Conservation (phyloP, 768 basidiomycete species). For the Chalciporus sphaerocephalus region DNA sequence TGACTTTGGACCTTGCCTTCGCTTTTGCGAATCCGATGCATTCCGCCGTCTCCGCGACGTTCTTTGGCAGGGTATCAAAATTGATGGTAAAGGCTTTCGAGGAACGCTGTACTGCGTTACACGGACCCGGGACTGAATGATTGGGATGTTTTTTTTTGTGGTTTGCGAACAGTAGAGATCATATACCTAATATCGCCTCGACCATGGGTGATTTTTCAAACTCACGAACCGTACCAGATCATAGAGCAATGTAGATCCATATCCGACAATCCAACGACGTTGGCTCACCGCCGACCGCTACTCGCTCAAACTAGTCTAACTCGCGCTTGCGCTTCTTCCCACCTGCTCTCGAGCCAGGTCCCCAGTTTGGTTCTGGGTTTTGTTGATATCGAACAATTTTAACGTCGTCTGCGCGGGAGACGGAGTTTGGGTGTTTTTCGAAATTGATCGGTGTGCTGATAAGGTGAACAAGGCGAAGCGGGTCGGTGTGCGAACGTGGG, state of each 20-base stretch:
- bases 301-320: background rate
- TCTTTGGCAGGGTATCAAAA: conserved; percentile 82
- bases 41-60: conserved; percentile 73
- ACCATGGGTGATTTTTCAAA: no score
- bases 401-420: conserved; percentile 55
- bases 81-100: conserved; percentile 94
- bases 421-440: conserved; percentile 61
- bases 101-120: conserved; percentile 69
- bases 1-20: conserved; percentile 81
- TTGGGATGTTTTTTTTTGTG: background rate
- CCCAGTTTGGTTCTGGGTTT: conserved; percentile 92
- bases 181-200: no score
- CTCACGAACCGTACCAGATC: no score
- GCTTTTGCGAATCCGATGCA: conserved; percentile 86
- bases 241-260: no score
- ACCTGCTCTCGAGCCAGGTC: conserved; percentile 68
- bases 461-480: background rate
- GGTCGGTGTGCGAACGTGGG: background rate
- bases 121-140: conserved; percentile 45
- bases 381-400: conserved; percentile 87
- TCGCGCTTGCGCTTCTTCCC: conserved; percentile 35
- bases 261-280: no score
- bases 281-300: background rate
- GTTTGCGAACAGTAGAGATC: no score
- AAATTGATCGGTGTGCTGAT: conserved; percentile 67